Percentiles rank a stretch among this genome's conserved stretches.
phyloP scores from a whole-genome alignment of 257 asterid genomes.

The Verbena officinalis region DNA sequence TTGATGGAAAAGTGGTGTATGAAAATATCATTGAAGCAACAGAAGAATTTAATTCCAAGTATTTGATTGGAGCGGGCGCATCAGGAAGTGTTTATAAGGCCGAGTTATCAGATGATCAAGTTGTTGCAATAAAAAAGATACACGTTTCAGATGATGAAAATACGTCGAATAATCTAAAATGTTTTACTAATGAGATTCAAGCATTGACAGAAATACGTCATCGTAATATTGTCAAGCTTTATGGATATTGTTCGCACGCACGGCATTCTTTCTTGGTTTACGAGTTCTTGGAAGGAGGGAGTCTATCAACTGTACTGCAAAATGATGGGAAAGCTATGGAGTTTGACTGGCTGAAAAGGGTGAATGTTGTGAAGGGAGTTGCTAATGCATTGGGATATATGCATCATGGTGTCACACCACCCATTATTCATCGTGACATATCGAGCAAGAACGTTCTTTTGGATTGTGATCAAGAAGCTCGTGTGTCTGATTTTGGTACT shows the following conservation, averaged over 20 bases:
- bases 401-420: conserved; percentile 21
- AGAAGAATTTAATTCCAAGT: conserved; percentile 27
- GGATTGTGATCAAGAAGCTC: conserved; percentile 38
- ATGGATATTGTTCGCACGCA: conserved; percentile 39
- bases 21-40: conserved; percentile 39
- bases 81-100: conserved; percentile 40
- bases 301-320: conserved; percentile 19
- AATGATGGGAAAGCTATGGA: conserved; percentile 28
- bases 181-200: conserved; percentile 37
- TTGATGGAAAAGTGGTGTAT: conserved; percentile 34
- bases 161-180: background rate
- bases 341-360: conserved; percentile 36
- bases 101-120: conserved; percentile 27
- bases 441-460: conserved; percentile 43
- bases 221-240: conserved; percentile 39
- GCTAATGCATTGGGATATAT: conserved; percentile 40
- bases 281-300: conserved; percentile 43
- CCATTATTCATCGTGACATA: conserved; percentile 36
- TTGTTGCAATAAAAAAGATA: conserved; percentile 41
- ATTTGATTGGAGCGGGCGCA: conserved; percentile 42
- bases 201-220: conserved; percentile 37
- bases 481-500: conserved; percentile 48
- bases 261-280: conserved; percentile 31
- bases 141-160: conserved; percentile 22
- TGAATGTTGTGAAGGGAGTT: conserved; percentile 39